These are phyloP conservation scores for Podospora comata DNA, from an alignment of 495 filamentous ascomycete genomes.

Conservation along the genomic window DNA sequence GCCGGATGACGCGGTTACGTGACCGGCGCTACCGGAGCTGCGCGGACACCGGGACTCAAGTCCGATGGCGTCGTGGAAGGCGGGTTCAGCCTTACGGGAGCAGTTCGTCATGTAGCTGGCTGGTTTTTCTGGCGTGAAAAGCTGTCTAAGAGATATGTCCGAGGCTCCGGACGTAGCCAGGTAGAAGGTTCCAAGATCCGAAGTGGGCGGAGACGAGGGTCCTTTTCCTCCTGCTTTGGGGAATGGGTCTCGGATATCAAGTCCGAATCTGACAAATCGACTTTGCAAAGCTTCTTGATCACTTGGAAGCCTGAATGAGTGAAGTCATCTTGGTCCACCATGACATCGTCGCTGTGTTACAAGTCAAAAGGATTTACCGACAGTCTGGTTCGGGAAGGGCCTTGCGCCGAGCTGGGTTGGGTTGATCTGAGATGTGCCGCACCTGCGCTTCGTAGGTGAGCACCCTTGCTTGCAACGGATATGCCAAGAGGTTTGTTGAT, in stretches of 20 bases:
- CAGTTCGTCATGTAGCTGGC: neutral
- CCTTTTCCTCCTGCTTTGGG: neutral
- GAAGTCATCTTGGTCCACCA: neutral
- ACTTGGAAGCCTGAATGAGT: neutral
- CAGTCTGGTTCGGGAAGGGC: neutral
- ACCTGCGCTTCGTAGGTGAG: neutral
- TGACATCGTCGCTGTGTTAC: neutral
- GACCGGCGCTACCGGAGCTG: neutral
- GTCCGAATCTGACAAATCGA: conserved; percentile 3
- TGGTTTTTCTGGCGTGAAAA: neutral
- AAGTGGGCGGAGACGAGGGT: neutral
- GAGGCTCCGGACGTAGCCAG: neutral
- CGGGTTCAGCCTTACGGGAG: neutral
- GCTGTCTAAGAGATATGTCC: neutral
- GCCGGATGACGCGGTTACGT: neutral
- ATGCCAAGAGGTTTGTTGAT: neutral
- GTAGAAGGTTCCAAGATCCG: neutral
- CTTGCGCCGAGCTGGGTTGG: neutral
- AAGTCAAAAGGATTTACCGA: neutral
- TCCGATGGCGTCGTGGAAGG: neutral
- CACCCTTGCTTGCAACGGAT: neutral
- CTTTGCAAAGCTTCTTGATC: neutral
- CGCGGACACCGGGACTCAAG: neutral
- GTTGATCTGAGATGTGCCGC: neutral
- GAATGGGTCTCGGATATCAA: neutral